Conservation (phyloP, 1,284 basidiomycete species). For the Heterobasidion parviporum region DNA sequence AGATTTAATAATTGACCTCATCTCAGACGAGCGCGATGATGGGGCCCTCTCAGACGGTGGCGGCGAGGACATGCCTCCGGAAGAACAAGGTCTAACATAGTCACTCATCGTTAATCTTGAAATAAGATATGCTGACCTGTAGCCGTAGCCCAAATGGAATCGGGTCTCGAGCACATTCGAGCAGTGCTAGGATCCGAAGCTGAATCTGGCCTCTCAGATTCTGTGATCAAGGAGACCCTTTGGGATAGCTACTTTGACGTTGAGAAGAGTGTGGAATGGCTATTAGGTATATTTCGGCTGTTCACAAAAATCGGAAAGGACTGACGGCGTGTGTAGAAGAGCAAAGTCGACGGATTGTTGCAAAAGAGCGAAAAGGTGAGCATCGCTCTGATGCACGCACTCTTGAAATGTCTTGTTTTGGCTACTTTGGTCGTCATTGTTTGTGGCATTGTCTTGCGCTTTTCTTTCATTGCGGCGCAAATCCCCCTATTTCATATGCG, state of each 20-base stretch:
- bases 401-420: conserved; percentile 1
- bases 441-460: conserved; percentile 18
- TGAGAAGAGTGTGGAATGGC: conserved; percentile 67
- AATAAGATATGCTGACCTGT: not conserved
- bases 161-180: conserved; percentile 62
- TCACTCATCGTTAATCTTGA: not conserved
- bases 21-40: conserved; percentile 68
- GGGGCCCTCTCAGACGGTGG: conserved; percentile 63
- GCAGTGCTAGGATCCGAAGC: conserved; percentile 60
- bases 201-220: conserved; percentile 62
- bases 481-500: conserved; percentile 10
- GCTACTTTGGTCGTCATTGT: conserved; percentile 18
- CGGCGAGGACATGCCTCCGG: conserved; percentile 53
- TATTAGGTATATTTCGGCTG: conserved; percentile 47
- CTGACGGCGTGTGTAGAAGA: conserved; percentile 37
- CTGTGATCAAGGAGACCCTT: conserved; percentile 71
- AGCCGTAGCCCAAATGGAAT: conserved; percentile 60
- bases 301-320: not conserved
- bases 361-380: conserved; percentile 80
- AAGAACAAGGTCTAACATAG: conserved; percentile 49
- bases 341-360: conserved; percentile 42
- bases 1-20: not conserved
- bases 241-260: conserved; percentile 91
- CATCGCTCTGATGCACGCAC: conserved; percentile 14
- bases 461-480: conserved; percentile 14